A percentile compares a stretch with the other conserved stretches of the same genome.
Evolutionary conservation across 106 monocot species (phyloP).

Genomic region (Dendrobium chrysotoxum): DNA sequence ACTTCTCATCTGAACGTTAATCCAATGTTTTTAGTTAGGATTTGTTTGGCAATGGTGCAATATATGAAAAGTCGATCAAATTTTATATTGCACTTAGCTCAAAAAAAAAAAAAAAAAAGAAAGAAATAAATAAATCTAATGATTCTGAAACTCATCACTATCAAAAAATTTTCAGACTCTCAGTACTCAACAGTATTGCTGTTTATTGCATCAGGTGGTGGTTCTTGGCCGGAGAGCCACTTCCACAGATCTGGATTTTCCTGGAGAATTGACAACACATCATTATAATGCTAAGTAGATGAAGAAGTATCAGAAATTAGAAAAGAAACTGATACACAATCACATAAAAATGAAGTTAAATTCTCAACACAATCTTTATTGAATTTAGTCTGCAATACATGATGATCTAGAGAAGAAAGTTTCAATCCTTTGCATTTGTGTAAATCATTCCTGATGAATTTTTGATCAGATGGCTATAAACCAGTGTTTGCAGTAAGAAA

Average conservation of each 20-base stretch:
- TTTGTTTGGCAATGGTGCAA: too few relatives aligned
- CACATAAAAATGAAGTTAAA: not conserved
- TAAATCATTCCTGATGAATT: too few relatives aligned
- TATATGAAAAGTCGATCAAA: too few relatives aligned
- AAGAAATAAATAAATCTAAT: too few relatives aligned
- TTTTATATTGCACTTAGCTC: too few relatives aligned
- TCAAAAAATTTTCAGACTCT: too few relatives aligned
- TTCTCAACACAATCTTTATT: not conserved
- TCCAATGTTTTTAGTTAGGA: not conserved
- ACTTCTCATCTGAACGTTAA: too few relatives aligned
- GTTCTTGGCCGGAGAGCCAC: constrained; percentile 92
- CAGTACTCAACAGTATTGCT: constrained; percentile 55
- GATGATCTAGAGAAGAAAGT: not conserved
- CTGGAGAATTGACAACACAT: constrained; percentile 31
- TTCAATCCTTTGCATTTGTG: too few relatives aligned
- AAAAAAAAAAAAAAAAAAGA: too few relatives aligned
- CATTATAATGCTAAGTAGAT: not conserved
- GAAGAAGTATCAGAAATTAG: not conserved
- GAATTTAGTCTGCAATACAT: not conserved
- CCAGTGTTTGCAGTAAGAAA: too few relatives aligned
- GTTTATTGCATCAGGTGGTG: constrained; percentile 70
- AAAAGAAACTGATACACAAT: not conserved
- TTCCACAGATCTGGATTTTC: constrained; percentile 99
- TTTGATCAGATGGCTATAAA: too few relatives aligned
- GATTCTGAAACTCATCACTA: too few relatives aligned